Evolutionary conservation across 2,329 filamentous ascomycete genomes (phyloP), one percentile per base, ranked within the genome.

Genomic region (Sporothrix pseudoabietina): DNA sequence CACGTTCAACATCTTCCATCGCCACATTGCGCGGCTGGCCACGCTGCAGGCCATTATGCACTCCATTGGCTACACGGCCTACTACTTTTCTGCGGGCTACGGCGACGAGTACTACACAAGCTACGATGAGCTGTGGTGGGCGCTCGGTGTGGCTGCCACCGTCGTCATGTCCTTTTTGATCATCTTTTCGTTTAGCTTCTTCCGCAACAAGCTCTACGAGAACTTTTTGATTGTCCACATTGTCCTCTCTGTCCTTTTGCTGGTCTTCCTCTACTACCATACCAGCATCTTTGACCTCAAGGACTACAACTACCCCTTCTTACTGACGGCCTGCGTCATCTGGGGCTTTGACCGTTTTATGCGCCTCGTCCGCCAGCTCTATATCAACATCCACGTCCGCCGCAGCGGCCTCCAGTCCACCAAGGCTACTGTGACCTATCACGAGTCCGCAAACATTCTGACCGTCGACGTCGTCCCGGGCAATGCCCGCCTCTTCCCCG

Each of bases 1-100:
- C 1, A 89, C 88, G 0, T 92, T 89, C 77, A 92, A 89, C 76
- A 85, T 88, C 39, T 92, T 92, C 72, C 91, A 92, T 79, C 87
- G 90, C 0, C 90, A 89, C 84, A 83, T 90, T 5, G 90, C 91
- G 0, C 83, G 90, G 26, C 84, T 91, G 1, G 85, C 89, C 7
- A 90, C 89, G 0, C 69, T 89, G 0, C 85, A 91, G 75, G 90
- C 88, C 0, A 82, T 91, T 0, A 78, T 90, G 0, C 91, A 93
- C 77, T 89, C 89, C 0, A 73, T 90, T 0, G 84, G 85, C 0
- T 92, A 90, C 74, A 85, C 87, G 0, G 74, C 85, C 32, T 49
- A 49, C 47, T 69, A 71, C 30, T 75, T 59, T 22, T n/a, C 26
- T 1, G 10, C n/a, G 14, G 68, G 55, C 6, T 16, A 72, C 6